Evolutionary conservation across 805 yeast genomes (phyloP).

Genomic region (Wickerhamomyces sydowiorum): DNA sequence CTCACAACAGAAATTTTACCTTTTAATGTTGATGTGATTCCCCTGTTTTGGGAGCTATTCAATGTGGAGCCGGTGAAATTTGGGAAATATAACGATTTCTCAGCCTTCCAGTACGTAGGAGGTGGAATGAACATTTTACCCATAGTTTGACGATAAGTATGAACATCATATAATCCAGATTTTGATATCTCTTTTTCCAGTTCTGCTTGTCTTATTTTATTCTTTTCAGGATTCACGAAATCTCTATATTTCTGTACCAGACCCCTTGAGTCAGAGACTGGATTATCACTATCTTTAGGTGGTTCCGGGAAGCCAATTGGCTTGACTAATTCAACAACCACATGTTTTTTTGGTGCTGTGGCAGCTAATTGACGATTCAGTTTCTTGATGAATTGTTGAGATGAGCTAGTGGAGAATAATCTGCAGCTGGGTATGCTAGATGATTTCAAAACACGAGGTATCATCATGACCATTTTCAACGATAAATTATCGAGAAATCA

Average conservation of each 20-base stretch:
- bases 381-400: conserved; percentile 21
- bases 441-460: no score
- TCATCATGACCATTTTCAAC: no score
- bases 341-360: conserved; percentile 31
- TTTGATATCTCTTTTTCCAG: conserved; percentile 59
- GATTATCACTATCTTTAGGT: conserved; percentile 33
- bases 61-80: conserved; percentile 70
- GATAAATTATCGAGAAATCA: no score
- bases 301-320: conserved; percentile 41
- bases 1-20: conserved; percentile 60
- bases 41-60: no score
- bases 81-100: conserved; percentile 76
- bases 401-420: conserved; percentile 7
- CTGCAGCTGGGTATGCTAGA: not conserved
- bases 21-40: no score
- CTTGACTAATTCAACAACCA: conserved; percentile 27
- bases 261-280: conserved; percentile 32
- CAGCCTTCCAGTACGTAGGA: conserved; percentile 64
- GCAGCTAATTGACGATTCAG: conserved; percentile 29
- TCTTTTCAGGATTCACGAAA: conserved; percentile 42
- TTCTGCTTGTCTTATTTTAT: conserved; percentile 41
- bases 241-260: conserved; percentile 36
- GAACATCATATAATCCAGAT: conserved; percentile 63
- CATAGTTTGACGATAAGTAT: conserved; percentile 60
- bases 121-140: conserved; percentile 89